These are phyloP conservation scores for Hypoxylon perforatum DNA, from an alignment of 495 filamentous ascomycete genomes.

Conservation along the genomic window DNA sequence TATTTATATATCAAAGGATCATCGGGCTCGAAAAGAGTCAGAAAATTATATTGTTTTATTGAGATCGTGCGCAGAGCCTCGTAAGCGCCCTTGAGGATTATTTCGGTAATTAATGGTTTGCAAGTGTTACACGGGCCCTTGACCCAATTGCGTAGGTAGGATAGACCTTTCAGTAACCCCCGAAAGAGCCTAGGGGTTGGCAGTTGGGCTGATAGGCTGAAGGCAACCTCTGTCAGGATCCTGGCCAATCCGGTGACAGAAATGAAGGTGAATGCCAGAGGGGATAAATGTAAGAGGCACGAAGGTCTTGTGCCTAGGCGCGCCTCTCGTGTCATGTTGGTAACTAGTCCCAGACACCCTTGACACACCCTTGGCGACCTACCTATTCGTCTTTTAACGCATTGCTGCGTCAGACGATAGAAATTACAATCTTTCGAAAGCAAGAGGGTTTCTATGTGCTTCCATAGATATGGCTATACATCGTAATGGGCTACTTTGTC, in stretches of 20 bases:
- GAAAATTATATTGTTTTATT: background rate
- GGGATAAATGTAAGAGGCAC: conserved; percentile 30
- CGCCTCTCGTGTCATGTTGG: conserved; percentile 11
- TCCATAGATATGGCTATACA: too few relatives aligned
- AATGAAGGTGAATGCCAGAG: conserved; percentile 20
- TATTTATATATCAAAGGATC: conserved; percentile 3
- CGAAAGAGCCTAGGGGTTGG: conserved; percentile 11
- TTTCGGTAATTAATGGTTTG: conserved; percentile 36
- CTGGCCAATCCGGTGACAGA: conserved; percentile 24
- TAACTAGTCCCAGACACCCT: conserved; percentile 24
- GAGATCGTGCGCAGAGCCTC: conserved; percentile 26
- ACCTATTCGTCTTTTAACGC: too few relatives aligned
- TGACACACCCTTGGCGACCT: conserved; percentile 17
- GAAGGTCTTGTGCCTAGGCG: conserved; percentile 3
- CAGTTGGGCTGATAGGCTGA: conserved; percentile 20
- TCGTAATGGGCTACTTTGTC: too few relatives aligned
- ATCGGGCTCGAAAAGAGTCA: background rate
- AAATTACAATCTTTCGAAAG: too few relatives aligned
- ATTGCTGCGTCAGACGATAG: too few relatives aligned
- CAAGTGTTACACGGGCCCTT: conserved; percentile 23
- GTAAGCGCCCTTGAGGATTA: conserved; percentile 26
- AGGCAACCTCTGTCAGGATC: conserved; percentile 2
- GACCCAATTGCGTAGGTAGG: conserved; percentile 37
- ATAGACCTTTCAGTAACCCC: conserved; percentile 27
- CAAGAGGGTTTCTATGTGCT: too few relatives aligned